A percentile compares a stretch with the other conserved stretches of the same genome.
These are phyloP conservation scores for Boletus semigastroideus DNA, from an alignment of 1,284 basidiomycete species.

Conservation along the genomic window DNA sequence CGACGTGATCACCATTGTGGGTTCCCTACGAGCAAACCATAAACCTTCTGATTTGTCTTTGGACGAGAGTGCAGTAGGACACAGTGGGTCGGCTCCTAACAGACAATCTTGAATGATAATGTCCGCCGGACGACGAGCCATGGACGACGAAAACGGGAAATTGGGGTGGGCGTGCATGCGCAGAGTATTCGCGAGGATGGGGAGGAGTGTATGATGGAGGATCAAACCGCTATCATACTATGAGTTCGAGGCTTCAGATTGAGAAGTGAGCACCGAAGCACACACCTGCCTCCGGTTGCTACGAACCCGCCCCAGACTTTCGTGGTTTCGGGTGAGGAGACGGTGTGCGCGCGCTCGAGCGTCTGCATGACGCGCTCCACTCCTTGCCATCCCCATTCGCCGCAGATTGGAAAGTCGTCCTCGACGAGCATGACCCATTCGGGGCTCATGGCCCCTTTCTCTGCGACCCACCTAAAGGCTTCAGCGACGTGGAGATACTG, in stretches of 20 bases:
- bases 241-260: constrained; percentile 1
- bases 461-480: constrained; percentile 37
- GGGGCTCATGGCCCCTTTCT: constrained; percentile 16
- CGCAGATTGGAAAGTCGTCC: constrained; percentile 45
- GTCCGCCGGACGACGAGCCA: constrained; percentile 36
- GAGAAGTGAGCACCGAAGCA: not conserved
- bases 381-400: constrained; percentile 33
- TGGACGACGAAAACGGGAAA: constrained; percentile 30
- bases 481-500: constrained; percentile 43
- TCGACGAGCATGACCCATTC: constrained; percentile 46
- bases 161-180: constrained; percentile 32
- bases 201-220: constrained; percentile 37
- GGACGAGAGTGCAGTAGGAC: constrained; percentile 22
- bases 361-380: constrained; percentile 35
- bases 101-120: constrained; percentile 45
- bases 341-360: constrained; percentile 26
- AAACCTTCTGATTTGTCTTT: not conserved
- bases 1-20: constrained; percentile 38
- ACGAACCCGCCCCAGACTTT: constrained; percentile 38
- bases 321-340: constrained; percentile 12
- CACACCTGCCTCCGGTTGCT: constrained; percentile 43
- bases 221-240: constrained; percentile 37
- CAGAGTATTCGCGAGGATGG: constrained; percentile 34
- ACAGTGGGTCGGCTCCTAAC: constrained; percentile 37
- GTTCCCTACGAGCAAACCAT: constrained; percentile 7